A percentile compares a stretch with the other conserved stretches of the same genome.
Conservation (phyloP, 1,139 yeast species). For the Candida buenavistaensis region DNA sequence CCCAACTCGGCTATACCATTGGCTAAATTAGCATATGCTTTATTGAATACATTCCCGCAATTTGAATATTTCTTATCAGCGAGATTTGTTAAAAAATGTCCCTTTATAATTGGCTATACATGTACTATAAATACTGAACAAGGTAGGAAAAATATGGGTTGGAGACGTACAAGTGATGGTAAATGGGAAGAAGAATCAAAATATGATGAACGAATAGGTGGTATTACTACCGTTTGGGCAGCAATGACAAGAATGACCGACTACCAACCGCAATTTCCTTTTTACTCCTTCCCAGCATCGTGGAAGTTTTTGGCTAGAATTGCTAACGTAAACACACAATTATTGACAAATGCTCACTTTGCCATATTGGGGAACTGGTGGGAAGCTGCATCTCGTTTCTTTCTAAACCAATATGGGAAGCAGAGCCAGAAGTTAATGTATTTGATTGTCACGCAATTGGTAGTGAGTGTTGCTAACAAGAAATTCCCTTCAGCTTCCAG, state of each 20-base stretch:
- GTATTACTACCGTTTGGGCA: constrained; percentile 79
- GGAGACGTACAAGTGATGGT: constrained; percentile 58
- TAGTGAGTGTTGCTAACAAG: constrained; percentile 45
- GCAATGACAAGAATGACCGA: constrained; percentile 56
- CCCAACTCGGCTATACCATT: constrained; percentile 80
- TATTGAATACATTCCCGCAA: constrained; percentile 62
- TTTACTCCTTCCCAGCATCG: constrained; percentile 44
- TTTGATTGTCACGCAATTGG: constrained; percentile 41
- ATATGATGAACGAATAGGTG: constrained; percentile 84
- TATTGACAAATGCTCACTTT: constrained; percentile 69
- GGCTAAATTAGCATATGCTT: constrained; percentile 60
- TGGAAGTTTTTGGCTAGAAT: constrained; percentile 78
- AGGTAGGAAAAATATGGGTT: constrained; percentile 85
- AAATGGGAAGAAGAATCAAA: constrained; percentile 78
- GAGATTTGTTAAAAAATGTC: constrained; percentile 88
- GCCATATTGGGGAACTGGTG: constrained; percentile 83
- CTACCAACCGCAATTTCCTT: constrained; percentile 16
- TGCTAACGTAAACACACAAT: constrained; percentile 52
- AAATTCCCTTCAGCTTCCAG: constrained; percentile 78
- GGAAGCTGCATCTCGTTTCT: constrained; percentile 73
- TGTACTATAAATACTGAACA: constrained; percentile 77
- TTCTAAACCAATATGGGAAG: constrained; percentile 56
- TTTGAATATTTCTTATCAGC: constrained; percentile 70
- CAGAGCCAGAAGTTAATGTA: constrained; percentile 69
- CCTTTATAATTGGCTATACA: constrained; percentile 78